Base-by-base conservation (phyloP, 2,329 filamentous ascomycete species). In the Arthrobotrys sphaeroides region DNA sequence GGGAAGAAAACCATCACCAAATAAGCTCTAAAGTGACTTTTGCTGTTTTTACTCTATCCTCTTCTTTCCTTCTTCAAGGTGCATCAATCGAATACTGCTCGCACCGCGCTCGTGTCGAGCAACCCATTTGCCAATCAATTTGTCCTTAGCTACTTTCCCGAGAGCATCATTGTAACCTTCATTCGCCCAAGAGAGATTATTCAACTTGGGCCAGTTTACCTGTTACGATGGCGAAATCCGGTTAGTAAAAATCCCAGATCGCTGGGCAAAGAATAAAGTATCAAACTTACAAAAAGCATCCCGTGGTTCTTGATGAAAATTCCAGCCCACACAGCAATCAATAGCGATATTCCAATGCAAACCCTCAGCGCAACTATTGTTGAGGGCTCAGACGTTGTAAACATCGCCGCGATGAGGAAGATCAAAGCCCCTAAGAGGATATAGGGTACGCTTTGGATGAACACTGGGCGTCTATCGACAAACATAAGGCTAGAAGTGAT, bases 121-220 rank as follows among this genome's bases (percentile, higher is more conserved):
- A 70, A 77, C 74, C 76, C 65, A 69, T 59, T 75, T 73, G 2
- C 95, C 95, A 53, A 98, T 87, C 16, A 99, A 82, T 73, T 89
- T 88, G 81, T 96, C 92, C 81, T 95, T 93, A 78, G 90, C 87
- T 10, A 94, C 93, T 81, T 93, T 91, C 78, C 87, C 86, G 78
- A 97, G 88, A 61, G 94, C 92, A 79, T 97, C 93, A 80, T 93
- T 90, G 83, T 94, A 96, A 40, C 93, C 93, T 80, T 99, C 95
- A 5, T 89, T 87, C 1, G 93, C 94, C 83, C 91, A 96, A 1
- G 92, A 89, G 13, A 93, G 90, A 9, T 93, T 94, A 82, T 96
- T 96, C 53, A 99, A 88, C 82, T 96, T 97, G 7, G 95, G 95
- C 95, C 96, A 99, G 84, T 97, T 98, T 79, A 97, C 94, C 93